Percentiles rank a stretch among this genome's conserved stretches.
Evolutionary conservation across 2,329 filamentous ascomycete genomes (phyloP).

Genomic region (Sporothrix mexicana): DNA sequence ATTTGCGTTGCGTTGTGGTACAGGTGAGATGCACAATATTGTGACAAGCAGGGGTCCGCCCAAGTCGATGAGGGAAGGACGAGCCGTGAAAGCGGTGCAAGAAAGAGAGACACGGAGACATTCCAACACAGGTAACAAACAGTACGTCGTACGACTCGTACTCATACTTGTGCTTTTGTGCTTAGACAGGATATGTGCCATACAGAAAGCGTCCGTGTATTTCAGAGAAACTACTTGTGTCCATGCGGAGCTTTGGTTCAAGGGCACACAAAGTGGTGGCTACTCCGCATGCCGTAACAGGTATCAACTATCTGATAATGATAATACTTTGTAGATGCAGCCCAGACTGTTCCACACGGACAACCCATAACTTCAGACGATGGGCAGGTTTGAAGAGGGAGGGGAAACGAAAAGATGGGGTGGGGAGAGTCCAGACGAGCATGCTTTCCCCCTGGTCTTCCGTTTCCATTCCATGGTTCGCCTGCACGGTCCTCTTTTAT

Average conservation of each 20-base stretch:
- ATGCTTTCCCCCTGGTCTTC: conserved; percentile 5
- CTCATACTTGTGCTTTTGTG: too few species aligned
- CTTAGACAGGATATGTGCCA: too few species aligned
- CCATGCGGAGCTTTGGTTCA: background rate
- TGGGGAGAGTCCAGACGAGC: conserved; percentile 19
- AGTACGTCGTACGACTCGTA: too few species aligned
- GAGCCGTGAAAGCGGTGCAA: conserved; percentile 1
- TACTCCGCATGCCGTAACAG: background rate
- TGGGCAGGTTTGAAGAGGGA: conserved; percentile 8
- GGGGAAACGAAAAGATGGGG: background rate
- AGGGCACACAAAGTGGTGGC: background rate
- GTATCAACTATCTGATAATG: conserved; percentile 3
- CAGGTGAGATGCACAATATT: too few species aligned
- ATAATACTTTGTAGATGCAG: conserved; percentile 12
- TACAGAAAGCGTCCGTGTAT: too few species aligned
- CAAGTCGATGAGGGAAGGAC: background rate
- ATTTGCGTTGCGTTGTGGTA: too few species aligned
- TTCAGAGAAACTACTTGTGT: background rate
- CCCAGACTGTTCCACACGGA: background rate
- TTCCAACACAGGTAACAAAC: background rate
- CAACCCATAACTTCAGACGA: background rate
- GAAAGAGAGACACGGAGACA: background rate
- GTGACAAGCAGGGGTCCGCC: background rate
- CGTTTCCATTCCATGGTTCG: background rate
- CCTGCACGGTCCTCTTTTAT: conserved; percentile 17